Base-by-base conservation (phyloP, 805 yeast species). In the Schwanniomyces polymorphus region DNA sequence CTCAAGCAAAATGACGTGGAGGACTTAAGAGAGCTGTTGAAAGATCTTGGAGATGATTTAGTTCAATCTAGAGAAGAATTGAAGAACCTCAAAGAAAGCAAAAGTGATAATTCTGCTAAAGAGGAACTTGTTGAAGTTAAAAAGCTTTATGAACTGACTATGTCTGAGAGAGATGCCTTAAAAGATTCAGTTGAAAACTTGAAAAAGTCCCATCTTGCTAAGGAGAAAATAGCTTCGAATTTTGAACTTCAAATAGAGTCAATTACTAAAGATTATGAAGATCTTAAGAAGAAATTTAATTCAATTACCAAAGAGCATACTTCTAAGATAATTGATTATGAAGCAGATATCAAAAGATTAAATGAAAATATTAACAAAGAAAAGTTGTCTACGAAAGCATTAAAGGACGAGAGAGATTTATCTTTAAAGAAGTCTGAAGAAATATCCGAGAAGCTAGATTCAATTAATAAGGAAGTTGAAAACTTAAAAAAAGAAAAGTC, bases 11-110 rank as follows among this genome's bases (percentile, higher is more conserved):
- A 81, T 45, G 96, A 91, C 57, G 68, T 90, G 14, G 90, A 82
- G 41, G 76, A 74, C 44, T 72, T 87, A 43, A 80, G 84, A 57
- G 97, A 90, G 48, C 88, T 86, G 88, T 63, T 91, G 45, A 78
- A 78, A 52, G 82, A 80, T 47, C 75, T 91, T 25, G 97, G 97
- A 1, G 80, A 87, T 57, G 95, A 89, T 42, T 71, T 91, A 7
- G 95, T 91, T 1, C 77, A 79, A 5, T 81, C 90, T 0, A 81
- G 79, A 52, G 89, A 86, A 40, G 68, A 80, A 45, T 40, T 47
- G 40, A 46, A 40, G 28, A 29, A 33, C 17, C 7, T 37, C 16
- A 31, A 25, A 28, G 31, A 9, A 3, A 29, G 21, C 8, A 18
- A 25, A 9, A 27, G 12, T 18, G 38, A 21, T 12, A 41, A 11